Conservation (phyloP, 2,329 filamentous ascomycete genomes). For the Rugonectria rugulosa region DNA sequence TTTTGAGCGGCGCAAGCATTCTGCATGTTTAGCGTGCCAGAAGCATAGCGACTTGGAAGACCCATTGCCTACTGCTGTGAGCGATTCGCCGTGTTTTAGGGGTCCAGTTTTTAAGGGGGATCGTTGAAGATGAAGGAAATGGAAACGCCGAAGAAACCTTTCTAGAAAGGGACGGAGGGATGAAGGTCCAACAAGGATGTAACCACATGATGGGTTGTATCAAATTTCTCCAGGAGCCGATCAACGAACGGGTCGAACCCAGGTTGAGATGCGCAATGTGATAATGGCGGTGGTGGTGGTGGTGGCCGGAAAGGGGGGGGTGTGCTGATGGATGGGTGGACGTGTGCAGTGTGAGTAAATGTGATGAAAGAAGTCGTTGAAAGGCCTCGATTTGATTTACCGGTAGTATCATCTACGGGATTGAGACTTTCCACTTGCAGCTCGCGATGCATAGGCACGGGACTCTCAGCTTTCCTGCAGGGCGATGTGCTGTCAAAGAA, state of each 20-base stretch:
- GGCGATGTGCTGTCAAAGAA: conserved; percentile 14
- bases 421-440: background rate
- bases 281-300: conserved; percentile 3
- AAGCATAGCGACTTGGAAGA: too few relatives aligned
- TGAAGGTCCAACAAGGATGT: conserved; percentile 1
- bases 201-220: background rate
- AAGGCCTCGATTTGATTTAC: too few relatives aligned
- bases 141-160: conserved; percentile 5
- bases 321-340: conserved; percentile 11
- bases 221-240: conserved; percentile 4
- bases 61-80: too few relatives aligned
- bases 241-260: background rate
- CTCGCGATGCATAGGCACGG: too few relatives aligned
- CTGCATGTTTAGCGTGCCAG: background rate
- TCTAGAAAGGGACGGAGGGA: conserved; percentile 6
- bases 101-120: conserved; percentile 23
- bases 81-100: conserved; percentile 22
- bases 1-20: too few relatives aligned
- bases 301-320: background rate
- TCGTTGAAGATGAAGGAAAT: conserved; percentile 6
- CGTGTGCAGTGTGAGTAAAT: background rate
- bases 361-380: background rate
- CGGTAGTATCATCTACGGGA: too few relatives aligned
- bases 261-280: background rate
- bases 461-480: background rate